Evolutionary conservation across 2,329 filamentous ascomycete genomes (phyloP), one percentile per base, ranked within the genome.

Genomic region (Aspergillus amoenus): DNA sequence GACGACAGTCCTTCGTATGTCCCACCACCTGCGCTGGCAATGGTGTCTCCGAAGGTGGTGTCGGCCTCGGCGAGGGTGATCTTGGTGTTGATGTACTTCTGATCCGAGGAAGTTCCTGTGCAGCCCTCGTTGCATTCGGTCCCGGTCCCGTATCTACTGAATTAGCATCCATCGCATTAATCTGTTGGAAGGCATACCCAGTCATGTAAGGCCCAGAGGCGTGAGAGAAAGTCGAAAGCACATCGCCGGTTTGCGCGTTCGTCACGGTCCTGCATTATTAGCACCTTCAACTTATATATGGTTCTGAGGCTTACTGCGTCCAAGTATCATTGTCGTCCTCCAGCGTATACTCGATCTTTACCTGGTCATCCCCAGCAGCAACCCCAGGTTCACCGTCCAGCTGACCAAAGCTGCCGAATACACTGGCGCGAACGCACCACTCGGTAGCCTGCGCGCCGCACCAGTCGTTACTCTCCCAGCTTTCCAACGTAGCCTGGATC

Each of bases 321-420:
- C 70, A 72, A 11, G 68, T 72, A 44, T 69, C 59, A 13, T 63
- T 62, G 32, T 69, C 66, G 15, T 58, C 61, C 47, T 61, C 58
- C 43, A 69, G 27, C 5, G 61, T 61, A 50, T 68, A 68, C 43
- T 68, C 66, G 46, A 68, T 68, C 13, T 60, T 63, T 1, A 68
- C 60, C 70, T 78, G 73, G 58, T 74, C 61, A 55, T 61, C 60
- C 3, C 70, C 56, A 53, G 55, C 61, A 3, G 66, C 66, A 4
- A 59, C 45, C 0, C 61, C 56, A 1, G 57, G 53, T 5, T 50
- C 22, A 2, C 66, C 67, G 22, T 76, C 72, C 2, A 74, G 57
- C 66, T 79, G 77, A 3, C 75, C 76, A 47, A 78, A 78, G 18
- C 61, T 68, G 13, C 75, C 76, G 56, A 79, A 78, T 5, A 77